Conservation (phyloP, 441 rosid species). For the Dalechampia spathulata region DNA sequence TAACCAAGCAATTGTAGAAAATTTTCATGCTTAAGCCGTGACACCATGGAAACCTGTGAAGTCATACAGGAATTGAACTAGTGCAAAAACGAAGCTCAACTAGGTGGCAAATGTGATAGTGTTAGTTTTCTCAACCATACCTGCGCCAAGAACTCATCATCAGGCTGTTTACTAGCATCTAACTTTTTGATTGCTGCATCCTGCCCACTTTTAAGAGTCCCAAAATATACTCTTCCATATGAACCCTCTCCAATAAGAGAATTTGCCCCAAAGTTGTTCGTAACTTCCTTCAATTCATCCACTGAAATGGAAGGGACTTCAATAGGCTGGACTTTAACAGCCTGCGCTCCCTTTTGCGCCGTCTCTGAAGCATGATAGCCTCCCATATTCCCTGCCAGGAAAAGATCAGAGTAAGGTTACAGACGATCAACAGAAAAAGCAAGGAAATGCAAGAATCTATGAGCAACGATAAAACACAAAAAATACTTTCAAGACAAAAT, state of each 20-base stretch:
- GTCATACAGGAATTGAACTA: not conserved
- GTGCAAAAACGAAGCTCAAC: constrained; percentile 5
- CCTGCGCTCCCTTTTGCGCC: constrained; percentile 51
- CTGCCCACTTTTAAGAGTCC: constrained; percentile 49
- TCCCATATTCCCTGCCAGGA: constrained; percentile 45
- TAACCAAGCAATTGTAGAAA: constrained; percentile 83
- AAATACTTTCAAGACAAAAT: too few relatives aligned
- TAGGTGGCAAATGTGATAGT: not conserved
- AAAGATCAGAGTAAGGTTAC: constrained; percentile 11
- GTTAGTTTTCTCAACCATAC: constrained; percentile 8
- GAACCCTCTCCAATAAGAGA: constrained; percentile 97
- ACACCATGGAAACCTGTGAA: constrained; percentile 69
- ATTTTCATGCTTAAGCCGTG: constrained; percentile 82
- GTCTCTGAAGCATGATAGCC: constrained; percentile 55
- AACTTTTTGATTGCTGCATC: constrained; percentile 82
- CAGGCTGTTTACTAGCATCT: constrained; percentile 69
- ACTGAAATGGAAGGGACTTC: constrained; percentile 71
- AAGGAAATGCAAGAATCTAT: not conserved
- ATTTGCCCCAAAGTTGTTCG: constrained; percentile 59
- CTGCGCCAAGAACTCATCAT: constrained; percentile 45
- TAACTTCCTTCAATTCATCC: constrained; percentile 72
- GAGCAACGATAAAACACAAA: not conserved
- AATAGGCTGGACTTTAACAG: constrained; percentile 77
- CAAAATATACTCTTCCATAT: constrained; percentile 87
- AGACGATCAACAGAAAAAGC: not conserved